A percentile compares a stretch with the other conserved stretches of the same genome.
These are phyloP conservation scores for Sesbania bispinosa DNA, from an alignment of 306 rosid species.

Conservation along the genomic window DNA sequence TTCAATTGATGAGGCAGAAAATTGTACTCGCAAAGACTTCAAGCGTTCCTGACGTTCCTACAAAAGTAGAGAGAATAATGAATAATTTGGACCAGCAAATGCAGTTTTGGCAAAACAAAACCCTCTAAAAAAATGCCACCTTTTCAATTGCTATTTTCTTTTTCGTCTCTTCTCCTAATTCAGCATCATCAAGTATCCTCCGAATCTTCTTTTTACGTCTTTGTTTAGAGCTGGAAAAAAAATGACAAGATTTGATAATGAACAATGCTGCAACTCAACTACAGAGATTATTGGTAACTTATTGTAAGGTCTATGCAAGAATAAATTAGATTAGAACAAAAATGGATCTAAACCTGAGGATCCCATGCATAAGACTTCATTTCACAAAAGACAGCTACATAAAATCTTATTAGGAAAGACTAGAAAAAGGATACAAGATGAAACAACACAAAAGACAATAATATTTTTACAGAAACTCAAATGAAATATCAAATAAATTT, in stretches of 20 bases:
- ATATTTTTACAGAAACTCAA: neutral
- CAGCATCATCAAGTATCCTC: conserved; percentile 95
- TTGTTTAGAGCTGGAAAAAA: conserved; percentile 59
- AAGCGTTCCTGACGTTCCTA: conserved; percentile 97
- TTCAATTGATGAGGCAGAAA: conserved; percentile 63
- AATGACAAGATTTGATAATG: neutral
- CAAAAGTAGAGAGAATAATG: conserved; percentile 19
- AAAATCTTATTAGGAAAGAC: neutral
- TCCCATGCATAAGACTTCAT: neutral
- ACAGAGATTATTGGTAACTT: neutral
- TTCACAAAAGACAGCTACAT: conserved; percentile 10
- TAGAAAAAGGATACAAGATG: neutral
- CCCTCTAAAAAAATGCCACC: conserved; percentile 40
- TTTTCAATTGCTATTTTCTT: conserved; percentile 92
- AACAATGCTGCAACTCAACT: conserved; percentile 11
- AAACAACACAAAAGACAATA: neutral
- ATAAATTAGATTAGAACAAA: neutral
- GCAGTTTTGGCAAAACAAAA: conserved; percentile 9
- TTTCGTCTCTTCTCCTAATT: conserved; percentile 95
- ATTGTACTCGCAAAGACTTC: conserved; percentile 74
- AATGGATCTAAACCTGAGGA: neutral
- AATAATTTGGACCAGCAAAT: conserved; percentile 2
- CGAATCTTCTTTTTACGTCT: conserved; percentile 77
- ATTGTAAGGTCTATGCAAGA: conserved; percentile 2
- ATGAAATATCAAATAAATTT: conserved; percentile 4